Evolutionary conservation across 306 rosid genomes (phyloP).

Genomic region (Prunus campanulata): DNA sequence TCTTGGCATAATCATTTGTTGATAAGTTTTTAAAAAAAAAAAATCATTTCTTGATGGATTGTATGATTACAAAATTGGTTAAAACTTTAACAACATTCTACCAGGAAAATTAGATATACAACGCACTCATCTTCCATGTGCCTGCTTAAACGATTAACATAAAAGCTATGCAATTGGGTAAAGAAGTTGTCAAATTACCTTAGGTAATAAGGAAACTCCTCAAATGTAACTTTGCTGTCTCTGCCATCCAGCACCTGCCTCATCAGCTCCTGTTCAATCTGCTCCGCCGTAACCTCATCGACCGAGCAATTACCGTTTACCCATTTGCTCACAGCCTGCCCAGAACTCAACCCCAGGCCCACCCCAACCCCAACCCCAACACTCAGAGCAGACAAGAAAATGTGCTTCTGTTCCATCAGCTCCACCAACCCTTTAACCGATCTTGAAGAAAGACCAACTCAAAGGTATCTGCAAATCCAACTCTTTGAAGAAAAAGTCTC

Average conservation of each 20-base stretch:
- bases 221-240: conserved; percentile 52
- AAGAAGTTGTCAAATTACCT: conserved; percentile 45
- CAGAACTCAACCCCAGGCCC: conserved; percentile 81
- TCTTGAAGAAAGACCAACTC: neutral
- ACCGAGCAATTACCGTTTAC: conserved; percentile 54
- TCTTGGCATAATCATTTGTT: neutral
- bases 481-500: neutral
- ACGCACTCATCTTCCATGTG: conserved; percentile 8
- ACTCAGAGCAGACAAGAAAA: conserved; percentile 87
- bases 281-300: conserved; percentile 63
- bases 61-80: neutral
- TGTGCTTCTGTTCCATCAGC: conserved; percentile 87
- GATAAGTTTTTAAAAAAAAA: too few species aligned
- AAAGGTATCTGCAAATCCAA: neutral
- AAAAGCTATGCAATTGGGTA: neutral
- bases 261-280: conserved; percentile 67
- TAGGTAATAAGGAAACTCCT: conserved; percentile 79
- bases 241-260: conserved; percentile 62
- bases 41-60: neutral
- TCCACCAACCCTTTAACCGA: conserved; percentile 2
- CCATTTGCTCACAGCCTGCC: conserved; percentile 78
- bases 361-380: conserved; percentile 97
- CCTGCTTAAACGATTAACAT: neutral
- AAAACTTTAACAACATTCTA: conserved; percentile 3
- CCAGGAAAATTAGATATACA: neutral